Evolutionary conservation across 768 basidiomycete genomes (phyloP).

Genomic region (Naganishia vishniacii): DNA sequence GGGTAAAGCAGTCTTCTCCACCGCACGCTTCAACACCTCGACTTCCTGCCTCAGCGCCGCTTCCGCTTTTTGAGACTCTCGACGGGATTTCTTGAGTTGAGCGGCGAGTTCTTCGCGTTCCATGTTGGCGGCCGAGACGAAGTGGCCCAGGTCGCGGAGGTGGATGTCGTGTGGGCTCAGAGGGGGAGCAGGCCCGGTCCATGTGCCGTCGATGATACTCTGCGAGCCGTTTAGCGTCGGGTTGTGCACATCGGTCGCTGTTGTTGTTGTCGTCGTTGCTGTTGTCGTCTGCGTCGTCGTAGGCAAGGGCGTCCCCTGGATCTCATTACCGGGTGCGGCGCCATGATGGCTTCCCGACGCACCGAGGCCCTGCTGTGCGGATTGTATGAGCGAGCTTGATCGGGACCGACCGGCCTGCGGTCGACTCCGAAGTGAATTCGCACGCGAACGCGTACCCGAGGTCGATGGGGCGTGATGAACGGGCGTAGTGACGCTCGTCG

Average conservation of each 20-base stretch:
- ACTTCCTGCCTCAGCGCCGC: conserved; percentile 76
- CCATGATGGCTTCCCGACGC: not conserved
- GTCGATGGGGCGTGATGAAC: conserved; percentile 26
- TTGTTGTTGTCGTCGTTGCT: not conserved
- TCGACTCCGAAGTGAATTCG: conserved; percentile 25
- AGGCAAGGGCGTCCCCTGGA: too few relatives aligned
- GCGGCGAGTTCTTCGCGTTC: conserved; percentile 66
- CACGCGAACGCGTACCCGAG: conserved; percentile 20
- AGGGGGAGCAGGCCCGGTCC: not conserved
- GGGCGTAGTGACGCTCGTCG: conserved; percentile 37
- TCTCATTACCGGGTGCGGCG: not conserved
- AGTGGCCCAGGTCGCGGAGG: conserved; percentile 55
- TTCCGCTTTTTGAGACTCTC: conserved; percentile 77
- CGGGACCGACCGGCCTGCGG: conserved; percentile 39
- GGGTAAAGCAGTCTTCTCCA: conserved; percentile 67
- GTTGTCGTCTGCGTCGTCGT: not conserved
- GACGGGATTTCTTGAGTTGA: conserved; percentile 69
- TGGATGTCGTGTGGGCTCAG: not conserved
- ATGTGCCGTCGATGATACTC: not conserved
- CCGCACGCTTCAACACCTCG: conserved; percentile 71
- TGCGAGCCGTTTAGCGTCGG: not conserved
- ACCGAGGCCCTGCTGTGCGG: not conserved
- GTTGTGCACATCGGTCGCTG: not conserved
- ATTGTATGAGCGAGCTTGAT: conserved; percentile 38
- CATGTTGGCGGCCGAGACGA: conserved; percentile 58